Conservation (phyloP, 176 grass and related monocot species). For the Eleusine indica region DNA sequence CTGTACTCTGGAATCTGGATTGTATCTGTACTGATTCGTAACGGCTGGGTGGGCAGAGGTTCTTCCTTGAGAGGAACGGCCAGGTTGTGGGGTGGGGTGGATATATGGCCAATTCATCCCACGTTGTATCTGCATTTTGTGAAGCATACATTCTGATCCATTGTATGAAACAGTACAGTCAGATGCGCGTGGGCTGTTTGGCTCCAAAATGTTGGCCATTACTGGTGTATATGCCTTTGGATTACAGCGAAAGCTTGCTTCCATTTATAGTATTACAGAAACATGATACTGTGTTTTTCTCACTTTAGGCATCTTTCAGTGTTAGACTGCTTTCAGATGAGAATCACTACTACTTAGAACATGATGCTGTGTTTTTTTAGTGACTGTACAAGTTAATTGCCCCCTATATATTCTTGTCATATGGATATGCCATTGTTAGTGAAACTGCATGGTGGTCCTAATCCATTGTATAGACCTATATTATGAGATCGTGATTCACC, state of each 20-base stretch:
- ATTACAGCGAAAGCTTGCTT: background rate
- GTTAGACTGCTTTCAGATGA: too few relatives aligned
- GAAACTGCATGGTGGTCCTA: too few relatives aligned
- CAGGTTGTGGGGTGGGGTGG: background rate
- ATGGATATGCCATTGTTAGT: too few relatives aligned
- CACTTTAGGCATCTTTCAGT: too few relatives aligned
- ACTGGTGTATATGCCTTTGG: background rate
- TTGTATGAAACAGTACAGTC: slow-evolving; percentile 5
- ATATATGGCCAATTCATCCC: background rate
- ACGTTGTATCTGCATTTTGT: background rate
- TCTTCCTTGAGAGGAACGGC: background rate
- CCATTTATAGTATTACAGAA: background rate
- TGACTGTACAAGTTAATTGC: too few relatives aligned
- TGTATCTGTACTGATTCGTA: background rate
- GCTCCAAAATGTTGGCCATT: background rate
- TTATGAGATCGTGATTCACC: too few relatives aligned
- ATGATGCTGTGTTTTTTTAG: too few relatives aligned
- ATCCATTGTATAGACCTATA: too few relatives aligned
- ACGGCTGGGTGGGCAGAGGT: background rate
- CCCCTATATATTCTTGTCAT: too few relatives aligned
- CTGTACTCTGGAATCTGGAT: background rate
- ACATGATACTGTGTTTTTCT: background rate
- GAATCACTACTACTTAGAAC: too few relatives aligned
- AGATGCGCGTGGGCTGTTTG: background rate
- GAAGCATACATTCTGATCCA: background rate